A percentile compares a stretch with the other conserved stretches of the same genome.
phyloP scores from a whole-genome alignment of 306 rosid genomes.

The Castanea crenata region DNA sequence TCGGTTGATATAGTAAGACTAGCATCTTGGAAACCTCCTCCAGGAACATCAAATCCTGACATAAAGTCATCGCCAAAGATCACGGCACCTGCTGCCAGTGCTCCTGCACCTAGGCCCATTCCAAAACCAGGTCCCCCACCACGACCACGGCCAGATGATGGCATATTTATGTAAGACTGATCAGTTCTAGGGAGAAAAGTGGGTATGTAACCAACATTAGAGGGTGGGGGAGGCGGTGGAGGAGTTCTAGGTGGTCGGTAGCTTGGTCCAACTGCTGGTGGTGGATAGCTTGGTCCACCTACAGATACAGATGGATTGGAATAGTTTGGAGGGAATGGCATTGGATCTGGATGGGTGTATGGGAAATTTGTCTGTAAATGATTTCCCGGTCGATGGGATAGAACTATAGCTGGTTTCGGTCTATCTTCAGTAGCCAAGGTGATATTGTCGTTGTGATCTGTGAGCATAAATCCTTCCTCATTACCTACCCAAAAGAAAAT shows the following conservation, averaged over 20 bases:
- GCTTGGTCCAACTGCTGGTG: slow-evolving; percentile 39
- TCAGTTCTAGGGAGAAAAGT: slow-evolving; percentile 49
- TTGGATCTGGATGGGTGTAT: slow-evolving; percentile 35
- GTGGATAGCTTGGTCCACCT: slow-evolving; percentile 45
- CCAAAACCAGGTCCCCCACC: slow-evolving; percentile 44
- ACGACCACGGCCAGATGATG: slow-evolving; percentile 32
- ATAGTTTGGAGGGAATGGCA: slow-evolving; percentile 40
- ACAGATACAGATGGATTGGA: slow-evolving; percentile 40
- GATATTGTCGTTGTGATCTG: slow-evolving; percentile 31
- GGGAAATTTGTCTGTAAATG: slow-evolving; percentile 33
- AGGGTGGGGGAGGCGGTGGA: slow-evolving; percentile 57
- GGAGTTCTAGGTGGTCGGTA: slow-evolving; percentile 49
- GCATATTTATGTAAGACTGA: slow-evolving; percentile 42
- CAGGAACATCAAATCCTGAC: slow-evolving; percentile 61
- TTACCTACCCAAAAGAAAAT: slow-evolving; percentile 30
- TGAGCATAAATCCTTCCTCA: slow-evolving; percentile 35
- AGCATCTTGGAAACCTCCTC: slow-evolving; percentile 41
- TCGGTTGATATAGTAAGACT: slow-evolving; percentile 33
- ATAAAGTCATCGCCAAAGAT: slow-evolving; percentile 83
- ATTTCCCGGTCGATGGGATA: slow-evolving; percentile 34
- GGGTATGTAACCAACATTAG: slow-evolving; percentile 55
- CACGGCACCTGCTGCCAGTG: slow-evolving; percentile 82
- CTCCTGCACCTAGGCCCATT: slow-evolving; percentile 72
- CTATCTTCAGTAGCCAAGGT: slow-evolving; percentile 42
- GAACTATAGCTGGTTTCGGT: slow-evolving; percentile 19